Conservation (phyloP, 169 alveolate species). For the Plasmodium coatneyi region DNA sequence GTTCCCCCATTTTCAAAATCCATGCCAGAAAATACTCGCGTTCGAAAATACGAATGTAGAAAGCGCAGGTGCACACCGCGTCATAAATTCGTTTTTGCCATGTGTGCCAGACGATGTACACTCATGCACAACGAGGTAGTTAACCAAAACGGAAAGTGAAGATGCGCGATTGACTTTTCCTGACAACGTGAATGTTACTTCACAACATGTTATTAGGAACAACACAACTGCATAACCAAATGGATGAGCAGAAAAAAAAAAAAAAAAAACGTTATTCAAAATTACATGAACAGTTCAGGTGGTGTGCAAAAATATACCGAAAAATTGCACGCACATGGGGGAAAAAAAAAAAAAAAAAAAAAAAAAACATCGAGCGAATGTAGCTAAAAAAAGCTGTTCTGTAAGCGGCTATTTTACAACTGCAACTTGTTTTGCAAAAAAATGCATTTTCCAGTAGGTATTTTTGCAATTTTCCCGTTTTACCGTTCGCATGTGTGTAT, state of each 20-base stretch:
- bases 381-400: background rate
- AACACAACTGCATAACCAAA: slow-evolving; percentile 2
- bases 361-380: slow-evolving; percentile 11
- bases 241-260: slow-evolving; percentile 7
- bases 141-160: background rate
- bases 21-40: slow-evolving; percentile 8
- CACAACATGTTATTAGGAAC: background rate
- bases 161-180: background rate
- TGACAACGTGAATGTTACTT: background rate
- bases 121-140: background rate
- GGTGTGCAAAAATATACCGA: slow-evolving; percentile 14
- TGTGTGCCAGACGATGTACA: background rate
- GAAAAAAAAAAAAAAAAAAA: slow-evolving; percentile 9
- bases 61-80: background rate
- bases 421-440: background rate
- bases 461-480: background rate
- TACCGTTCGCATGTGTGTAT: background rate
- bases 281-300: slow-evolving; percentile 35
- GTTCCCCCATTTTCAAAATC: slow-evolving; percentile 1
- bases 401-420: background rate
- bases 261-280: slow-evolving; percentile 11
- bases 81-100: background rate
- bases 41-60: slow-evolving; percentile 4
- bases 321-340: background rate
- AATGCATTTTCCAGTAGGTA: background rate